Base-by-base conservation (phyloP, 495 filamentous ascomycete species). In the Trichoderma parareesei region DNA sequence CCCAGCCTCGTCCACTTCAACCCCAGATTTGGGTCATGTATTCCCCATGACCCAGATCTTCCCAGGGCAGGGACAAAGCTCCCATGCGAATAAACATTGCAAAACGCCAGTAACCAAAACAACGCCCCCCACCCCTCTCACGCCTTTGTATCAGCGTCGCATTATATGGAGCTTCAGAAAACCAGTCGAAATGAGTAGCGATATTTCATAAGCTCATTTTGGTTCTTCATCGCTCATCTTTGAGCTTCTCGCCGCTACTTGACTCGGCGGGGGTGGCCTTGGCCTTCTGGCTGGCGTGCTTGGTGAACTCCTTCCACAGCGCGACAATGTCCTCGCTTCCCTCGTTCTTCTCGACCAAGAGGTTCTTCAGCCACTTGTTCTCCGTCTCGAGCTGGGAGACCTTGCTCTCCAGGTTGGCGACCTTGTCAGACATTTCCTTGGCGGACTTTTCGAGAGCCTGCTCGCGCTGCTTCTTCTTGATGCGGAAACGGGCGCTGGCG, bases 401-500 rank as follows among this genome's bases (percentile, higher is more conserved):
- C 49, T 89, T 87, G 61, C 86, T 82, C 75, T 98, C 94, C 13
- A 98, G 83, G 11, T 77, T 78, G 11, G 78, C 79, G 49, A 95
- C 90, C 77, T 93, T 92, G 43, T 96, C 93, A 8, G 84, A 85
- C 73, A 96, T 91, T 69, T 97, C 94, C 76, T 95, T 93, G 65
- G 94, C 89, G 57, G 86, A 86, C 64, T 88, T 87, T 79, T 98
- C 94, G 65, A 98, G 88, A 3, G 89, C 88, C 73, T 94, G 90
- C 79, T 98, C 94, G 63, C 94, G 90, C 77, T 96, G 91, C 85
- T 98, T 98, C 90, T 98, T 98, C 85, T 98, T 98, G 71, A 96
- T 86, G 65, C 94, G 90, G 85, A 98, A 98, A 63, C 94, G 89
- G 27, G 94, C 94, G 61, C 85, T 90, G 49, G 94, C 94, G 43